Evolutionary conservation across 108 stramenopile genomes (phyloP).

Genomic region (Nitzschia sp.): DNA sequence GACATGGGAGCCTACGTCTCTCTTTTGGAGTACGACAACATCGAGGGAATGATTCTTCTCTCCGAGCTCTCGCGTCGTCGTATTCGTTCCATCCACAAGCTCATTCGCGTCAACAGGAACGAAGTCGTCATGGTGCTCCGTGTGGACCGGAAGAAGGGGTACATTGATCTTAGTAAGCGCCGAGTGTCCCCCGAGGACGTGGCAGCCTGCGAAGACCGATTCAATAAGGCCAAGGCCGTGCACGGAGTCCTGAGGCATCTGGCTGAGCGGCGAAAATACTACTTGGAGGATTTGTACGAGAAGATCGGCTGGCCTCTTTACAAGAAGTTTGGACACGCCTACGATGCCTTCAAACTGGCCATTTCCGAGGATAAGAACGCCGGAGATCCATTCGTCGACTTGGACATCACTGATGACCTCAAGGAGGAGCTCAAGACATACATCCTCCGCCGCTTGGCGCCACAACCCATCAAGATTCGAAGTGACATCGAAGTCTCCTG

Average conservation of each 20-base stretch:
- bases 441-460: constrained; percentile 89
- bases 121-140: constrained; percentile 99
- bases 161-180: constrained; percentile 98
- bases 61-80: constrained; percentile 95
- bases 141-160: constrained; percentile 99
- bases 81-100: constrained; percentile 98
- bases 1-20: constrained; percentile 99
- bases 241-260: constrained; percentile 95
- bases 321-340: constrained; percentile 95
- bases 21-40: constrained; percentile 98
- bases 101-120: constrained; percentile 95
- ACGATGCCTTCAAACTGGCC: constrained; percentile 96
- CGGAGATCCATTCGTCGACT: constrained; percentile 73
- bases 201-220: constrained; percentile 95
- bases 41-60: constrained; percentile 98
- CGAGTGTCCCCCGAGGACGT: constrained; percentile 97
- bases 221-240: constrained; percentile 97
- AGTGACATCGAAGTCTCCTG: constrained; percentile 98
- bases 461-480: constrained; percentile 98
- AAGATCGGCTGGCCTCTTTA: constrained; percentile 97
- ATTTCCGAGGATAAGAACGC: constrained; percentile 80
- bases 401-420: constrained; percentile 71
- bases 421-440: constrained; percentile 84
- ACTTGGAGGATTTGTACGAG: constrained; percentile 92
- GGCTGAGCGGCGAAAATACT: constrained; percentile 86